phyloP scores from a whole-genome alignment of 345 rosid species.

The Pistacia vera region DNA sequence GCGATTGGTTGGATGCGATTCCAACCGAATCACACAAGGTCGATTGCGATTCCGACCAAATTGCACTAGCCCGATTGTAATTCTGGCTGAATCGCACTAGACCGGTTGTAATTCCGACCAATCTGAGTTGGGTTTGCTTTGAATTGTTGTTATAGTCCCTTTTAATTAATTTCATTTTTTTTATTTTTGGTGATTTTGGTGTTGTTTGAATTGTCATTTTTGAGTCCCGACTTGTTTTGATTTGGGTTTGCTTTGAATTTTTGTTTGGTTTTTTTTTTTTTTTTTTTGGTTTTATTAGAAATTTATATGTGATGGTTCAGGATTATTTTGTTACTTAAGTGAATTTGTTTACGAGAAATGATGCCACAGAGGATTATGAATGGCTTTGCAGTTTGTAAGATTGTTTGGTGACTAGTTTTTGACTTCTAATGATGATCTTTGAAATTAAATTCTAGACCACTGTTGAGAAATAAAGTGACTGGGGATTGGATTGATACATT shows the following conservation, averaged over 20 bases:
- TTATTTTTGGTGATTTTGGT: neutral
- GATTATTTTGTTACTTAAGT: neutral
- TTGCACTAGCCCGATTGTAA: too few species aligned
- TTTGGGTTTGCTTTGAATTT: neutral
- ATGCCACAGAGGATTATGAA: neutral
- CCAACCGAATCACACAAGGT: too few species aligned
- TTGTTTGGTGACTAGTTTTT: neutral
- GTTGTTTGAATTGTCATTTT: neutral
- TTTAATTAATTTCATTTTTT: too few species aligned
- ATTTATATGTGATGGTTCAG: too few species aligned
- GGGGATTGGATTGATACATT: conserved; percentile 99
- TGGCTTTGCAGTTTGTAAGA: neutral
- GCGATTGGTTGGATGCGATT: too few species aligned
- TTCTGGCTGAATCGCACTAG: too few species aligned
- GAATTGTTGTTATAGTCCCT: too few species aligned
- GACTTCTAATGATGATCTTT: conserved; percentile 7
- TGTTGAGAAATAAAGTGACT: conserved; percentile 99
- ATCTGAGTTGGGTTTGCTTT: neutral
- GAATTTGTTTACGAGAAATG: neutral
- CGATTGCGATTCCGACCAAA: too few species aligned
- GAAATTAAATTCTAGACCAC: conserved; percentile 80
- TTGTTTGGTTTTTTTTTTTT: too few species aligned
- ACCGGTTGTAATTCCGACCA: too few species aligned
- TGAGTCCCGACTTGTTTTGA: neutral
- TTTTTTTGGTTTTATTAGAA: too few species aligned